These are phyloP conservation scores for Solanum paucissectum DNA, from an alignment of 257 asterid species.

Conservation along the genomic window DNA sequence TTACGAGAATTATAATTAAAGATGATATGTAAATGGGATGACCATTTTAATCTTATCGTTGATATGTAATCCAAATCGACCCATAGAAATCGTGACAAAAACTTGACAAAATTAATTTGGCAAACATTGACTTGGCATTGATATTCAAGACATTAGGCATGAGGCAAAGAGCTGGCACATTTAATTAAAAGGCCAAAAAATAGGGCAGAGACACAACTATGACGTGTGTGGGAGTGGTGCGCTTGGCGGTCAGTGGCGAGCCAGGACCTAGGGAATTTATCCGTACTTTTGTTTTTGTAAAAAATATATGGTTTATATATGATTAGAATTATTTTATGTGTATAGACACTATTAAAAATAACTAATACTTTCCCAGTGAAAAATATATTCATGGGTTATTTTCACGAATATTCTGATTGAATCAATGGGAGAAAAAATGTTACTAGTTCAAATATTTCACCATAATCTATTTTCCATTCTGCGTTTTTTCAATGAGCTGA, in stretches of 20 bases:
- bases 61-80: neutral
- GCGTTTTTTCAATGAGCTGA: neutral
- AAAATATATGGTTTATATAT: neutral
- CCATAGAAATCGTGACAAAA: neutral
- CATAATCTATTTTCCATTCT: neutral
- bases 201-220: neutral
- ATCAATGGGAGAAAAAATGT: neutral
- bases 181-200: neutral
- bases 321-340: neutral
- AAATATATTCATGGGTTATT: neutral
- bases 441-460: neutral
- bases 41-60: neutral
- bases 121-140: neutral
- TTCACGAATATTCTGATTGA: neutral
- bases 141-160: neutral
- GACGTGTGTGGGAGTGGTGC: neutral
- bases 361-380: neutral
- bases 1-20: no score
- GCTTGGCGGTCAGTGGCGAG: neutral
- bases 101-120: neutral
- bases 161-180: neutral
- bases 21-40: neutral
- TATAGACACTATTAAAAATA: neutral
- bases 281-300: no score
- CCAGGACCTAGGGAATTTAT: neutral